Evolutionary conservation across 73 alveolate species (phyloP).

Genomic region (Breviolum minutum): DNA sequence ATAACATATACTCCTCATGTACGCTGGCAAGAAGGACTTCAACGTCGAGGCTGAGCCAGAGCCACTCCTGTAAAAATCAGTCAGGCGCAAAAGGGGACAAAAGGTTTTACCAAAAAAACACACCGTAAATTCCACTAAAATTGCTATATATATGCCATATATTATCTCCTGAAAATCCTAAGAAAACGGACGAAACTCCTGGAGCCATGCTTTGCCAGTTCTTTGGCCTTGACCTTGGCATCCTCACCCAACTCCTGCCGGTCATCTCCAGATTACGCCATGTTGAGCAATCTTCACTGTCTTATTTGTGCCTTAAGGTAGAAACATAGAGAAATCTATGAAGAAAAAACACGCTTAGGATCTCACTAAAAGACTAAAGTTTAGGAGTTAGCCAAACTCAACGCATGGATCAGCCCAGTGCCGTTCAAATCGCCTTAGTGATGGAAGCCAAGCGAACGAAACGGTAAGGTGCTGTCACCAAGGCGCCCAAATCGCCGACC

Average conservation of each 20-base stretch:
- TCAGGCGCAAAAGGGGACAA: neutral
- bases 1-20: constrained; percentile 89
- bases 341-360: neutral
- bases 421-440: constrained; percentile 31
- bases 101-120: neutral
- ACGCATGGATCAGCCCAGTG: neutral
- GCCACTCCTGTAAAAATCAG: neutral
- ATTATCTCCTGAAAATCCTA: too few species aligned
- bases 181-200: neutral
- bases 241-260: constrained; percentile 44
- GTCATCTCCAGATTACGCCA: too few species aligned
- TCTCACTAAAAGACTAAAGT: neutral
- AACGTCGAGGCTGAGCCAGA: constrained; percentile 38
- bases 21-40: constrained; percentile 61
- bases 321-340: neutral
- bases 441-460: constrained; percentile 59
- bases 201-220: constrained; percentile 41
- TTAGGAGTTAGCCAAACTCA: neutral
- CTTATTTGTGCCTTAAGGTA: neutral
- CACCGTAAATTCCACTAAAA: neutral
- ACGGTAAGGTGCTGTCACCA: constrained; percentile 87
- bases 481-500: constrained; percentile 79
- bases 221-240: constrained; percentile 45
- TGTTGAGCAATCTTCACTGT: too few species aligned
- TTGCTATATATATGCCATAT: too few species aligned